Evolutionary conservation across 371 early-diverging fungal species (phyloP).

Genomic region (Rhizopus delemar): DNA sequence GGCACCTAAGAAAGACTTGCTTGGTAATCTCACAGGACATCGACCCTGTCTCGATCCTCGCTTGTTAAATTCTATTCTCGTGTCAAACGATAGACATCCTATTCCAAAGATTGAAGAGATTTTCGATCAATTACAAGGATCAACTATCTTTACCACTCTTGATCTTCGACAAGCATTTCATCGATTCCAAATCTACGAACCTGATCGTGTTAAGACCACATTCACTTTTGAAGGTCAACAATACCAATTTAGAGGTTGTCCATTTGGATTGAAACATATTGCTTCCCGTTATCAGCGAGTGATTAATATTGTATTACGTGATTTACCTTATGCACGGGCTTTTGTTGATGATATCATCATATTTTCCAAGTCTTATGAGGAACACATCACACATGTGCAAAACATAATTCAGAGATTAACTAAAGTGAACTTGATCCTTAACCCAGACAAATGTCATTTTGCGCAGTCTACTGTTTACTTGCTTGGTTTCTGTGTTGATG

Average conservation of each 20-base stretch:
- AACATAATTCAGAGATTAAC: slow-evolving; percentile 18
- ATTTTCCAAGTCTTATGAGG: background rate
- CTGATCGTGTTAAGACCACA: background rate
- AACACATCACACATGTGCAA: slow-evolving; percentile 9
- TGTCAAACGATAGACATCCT: background rate
- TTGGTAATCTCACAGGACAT: background rate
- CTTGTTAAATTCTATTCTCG: background rate
- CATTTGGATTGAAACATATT: slow-evolving; percentile 12
- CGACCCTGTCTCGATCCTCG: background rate
- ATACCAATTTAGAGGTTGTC: slow-evolving; percentile 1
- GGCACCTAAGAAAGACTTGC: background rate
- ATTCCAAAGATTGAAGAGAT: background rate
- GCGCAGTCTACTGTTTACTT: slow-evolving; percentile 6
- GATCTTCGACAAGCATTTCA: background rate
- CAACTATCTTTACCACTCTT: background rate
- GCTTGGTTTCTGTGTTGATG: slow-evolving; percentile 17
- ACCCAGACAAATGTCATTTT: slow-evolving; percentile 20
- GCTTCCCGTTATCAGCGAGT: slow-evolving; percentile 3
- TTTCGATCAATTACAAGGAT: background rate
- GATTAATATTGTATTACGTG: background rate
- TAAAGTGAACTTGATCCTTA: slow-evolving; percentile 18
- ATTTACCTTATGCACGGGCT: slow-evolving; percentile 1
- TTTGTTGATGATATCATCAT: slow-evolving; percentile 21
- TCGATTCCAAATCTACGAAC: background rate
- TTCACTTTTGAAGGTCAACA: slow-evolving; percentile 1